Conservation (phyloP, 2,329 filamentous ascomycete species). For the Fusarium haematococcum region DNA sequence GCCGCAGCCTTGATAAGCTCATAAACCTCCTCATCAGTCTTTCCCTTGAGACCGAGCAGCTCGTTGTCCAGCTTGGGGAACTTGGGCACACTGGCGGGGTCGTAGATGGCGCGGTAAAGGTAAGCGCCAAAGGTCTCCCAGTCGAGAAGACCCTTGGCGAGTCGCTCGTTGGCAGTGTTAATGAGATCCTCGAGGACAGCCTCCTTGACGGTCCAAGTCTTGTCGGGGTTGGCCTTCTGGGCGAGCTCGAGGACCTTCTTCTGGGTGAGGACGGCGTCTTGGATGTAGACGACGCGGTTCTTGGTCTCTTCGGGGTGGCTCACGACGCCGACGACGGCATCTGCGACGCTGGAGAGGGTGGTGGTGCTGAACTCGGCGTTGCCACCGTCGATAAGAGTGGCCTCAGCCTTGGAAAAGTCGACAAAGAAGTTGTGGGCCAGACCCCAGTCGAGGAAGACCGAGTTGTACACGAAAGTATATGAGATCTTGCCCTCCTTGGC, state of each 20-base stretch:
- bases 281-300: constrained; percentile 62
- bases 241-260: constrained; percentile 57
- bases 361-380: constrained; percentile 61
- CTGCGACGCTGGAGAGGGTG: constrained; percentile 58
- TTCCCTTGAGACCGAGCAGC: constrained; percentile 57
- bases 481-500: constrained; percentile 56
- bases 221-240: constrained; percentile 60
- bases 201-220: constrained; percentile 59
- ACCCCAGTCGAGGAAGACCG: constrained; percentile 71
- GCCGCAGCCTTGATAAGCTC: constrained; percentile 42
- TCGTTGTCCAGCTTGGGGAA: constrained; percentile 56
- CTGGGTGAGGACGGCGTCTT: constrained; percentile 59
- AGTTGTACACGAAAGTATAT: constrained; percentile 67
- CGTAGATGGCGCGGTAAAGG: constrained; percentile 49
- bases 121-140: constrained; percentile 48
- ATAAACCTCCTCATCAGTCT: constrained; percentile 55
- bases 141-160: constrained; percentile 48
- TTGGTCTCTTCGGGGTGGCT: constrained; percentile 63
- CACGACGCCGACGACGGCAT: constrained; percentile 62
- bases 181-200: constrained; percentile 45
- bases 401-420: constrained; percentile 52
- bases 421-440: constrained; percentile 57
- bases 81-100: constrained; percentile 47
- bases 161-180: constrained; percentile 44
- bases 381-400: constrained; percentile 63